Evolutionary conservation across 805 yeast genomes (phyloP), one percentile per base, ranked within the genome.

Genomic region (Saccharomycopsis guyanensis): DNA sequence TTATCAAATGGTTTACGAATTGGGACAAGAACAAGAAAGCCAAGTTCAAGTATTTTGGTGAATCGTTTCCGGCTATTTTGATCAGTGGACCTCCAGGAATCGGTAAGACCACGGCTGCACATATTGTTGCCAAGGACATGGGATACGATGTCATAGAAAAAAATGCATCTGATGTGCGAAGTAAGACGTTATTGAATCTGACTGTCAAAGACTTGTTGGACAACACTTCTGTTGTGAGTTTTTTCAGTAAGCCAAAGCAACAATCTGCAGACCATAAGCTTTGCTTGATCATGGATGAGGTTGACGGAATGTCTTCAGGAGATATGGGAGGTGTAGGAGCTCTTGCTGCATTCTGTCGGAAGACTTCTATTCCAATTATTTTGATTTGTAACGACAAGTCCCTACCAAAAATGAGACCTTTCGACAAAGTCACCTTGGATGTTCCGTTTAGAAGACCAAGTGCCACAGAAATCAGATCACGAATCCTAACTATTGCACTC

Each of bases 251-350:
- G 25, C 65, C 62, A 19, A 52, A 45, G 4, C 55, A 55, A 8
- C 52, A 44, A 2, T 73, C 76, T 54, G 69, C 73, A 40, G 72
- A 74, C 43, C 24, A 33, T 3, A 80, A 75, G 50, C 80, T 91
- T 56, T 86, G 88, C 46, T 71, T 93, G 40, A 83, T 93, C 53
- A 88, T 93, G 97, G 99, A 93, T 66, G 99, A 93, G 67, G 97
- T 93, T 25, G 99, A 93, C 63, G 99, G 99, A 56, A 93, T 93
- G 97, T 86, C 96, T 35, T 88, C 94, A 59, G 99, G 99, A 53
- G 99, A 93, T 64, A 82, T 93, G 56, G 99, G 99, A 51, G 99
- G 99, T 53, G 96, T 93, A 23, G 97, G 96, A 20, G 94, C 88
- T 50, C 72, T 93, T 63, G 87, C 97, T 0, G 80, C 82, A 35